Conservation (phyloP, 2,329 filamentous ascomycete genomes). For the Lecanicillium sp. region DNA sequence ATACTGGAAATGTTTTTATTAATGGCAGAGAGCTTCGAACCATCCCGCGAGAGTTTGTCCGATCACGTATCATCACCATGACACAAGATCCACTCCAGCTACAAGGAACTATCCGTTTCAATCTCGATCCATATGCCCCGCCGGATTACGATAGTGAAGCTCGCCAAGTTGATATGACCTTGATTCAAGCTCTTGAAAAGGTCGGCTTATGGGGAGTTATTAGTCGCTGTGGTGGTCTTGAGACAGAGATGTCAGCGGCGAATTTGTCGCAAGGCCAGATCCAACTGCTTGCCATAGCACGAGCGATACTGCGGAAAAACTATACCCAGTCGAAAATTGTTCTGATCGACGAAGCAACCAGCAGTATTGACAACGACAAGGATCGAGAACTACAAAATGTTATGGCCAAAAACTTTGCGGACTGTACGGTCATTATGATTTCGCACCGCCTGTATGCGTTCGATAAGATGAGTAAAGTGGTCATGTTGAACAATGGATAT, state of each 20-base stretch:
- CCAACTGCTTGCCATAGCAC: slow-evolving; percentile 10
- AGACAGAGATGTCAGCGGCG: slow-evolving; percentile 3
- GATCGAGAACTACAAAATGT: slow-evolving; percentile 4
- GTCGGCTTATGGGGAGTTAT: slow-evolving; percentile 8
- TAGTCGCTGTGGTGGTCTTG: slow-evolving; percentile 3
- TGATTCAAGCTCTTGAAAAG: slow-evolving; percentile 8
- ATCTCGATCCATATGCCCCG: slow-evolving; percentile 7
- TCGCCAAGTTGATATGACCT: background rate
- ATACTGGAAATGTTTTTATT: slow-evolving; percentile 6
- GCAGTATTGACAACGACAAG: slow-evolving; percentile 27
- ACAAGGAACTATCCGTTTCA: background rate
- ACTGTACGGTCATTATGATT: slow-evolving; percentile 9
- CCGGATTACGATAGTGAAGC: background rate
- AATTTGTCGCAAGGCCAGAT: slow-evolving; percentile 9
- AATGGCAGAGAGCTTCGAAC: slow-evolving; percentile 4
- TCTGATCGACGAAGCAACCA: slow-evolving; percentile 1
- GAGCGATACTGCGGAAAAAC: slow-evolving; percentile 15
- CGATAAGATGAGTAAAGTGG: no score
- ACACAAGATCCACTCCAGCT: slow-evolving; percentile 16
- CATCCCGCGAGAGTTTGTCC: slow-evolving; percentile 9
- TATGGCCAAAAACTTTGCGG: slow-evolving; percentile 7
- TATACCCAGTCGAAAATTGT: background rate
- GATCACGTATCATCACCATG: slow-evolving; percentile 18
- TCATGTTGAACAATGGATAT: no score
- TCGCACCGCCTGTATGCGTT: slow-evolving; percentile 6